Conservation (phyloP, 192 early-diverging fungal species). For the Kickxella alabastrina region DNA sequence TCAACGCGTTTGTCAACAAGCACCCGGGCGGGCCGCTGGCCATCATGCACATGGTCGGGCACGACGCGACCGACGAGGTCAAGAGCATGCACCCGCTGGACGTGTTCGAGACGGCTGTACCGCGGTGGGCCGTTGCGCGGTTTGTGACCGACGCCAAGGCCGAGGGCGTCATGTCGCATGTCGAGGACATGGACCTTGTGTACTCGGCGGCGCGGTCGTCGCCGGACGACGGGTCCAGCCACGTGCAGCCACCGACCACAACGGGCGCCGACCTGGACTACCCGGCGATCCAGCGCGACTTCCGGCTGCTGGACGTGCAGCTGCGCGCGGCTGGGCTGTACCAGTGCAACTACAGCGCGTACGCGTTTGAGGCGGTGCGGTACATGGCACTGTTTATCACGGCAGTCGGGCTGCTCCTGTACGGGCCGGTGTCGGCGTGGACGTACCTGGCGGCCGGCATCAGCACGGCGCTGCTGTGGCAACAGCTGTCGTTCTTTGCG, state of each 20-base stretch:
- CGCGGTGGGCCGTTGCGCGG: conserved; percentile 66
- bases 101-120: conserved; percentile 71
- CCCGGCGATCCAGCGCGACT: conserved; percentile 54
- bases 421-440: conserved; percentile 23
- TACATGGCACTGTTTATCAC: conserved; percentile 33
- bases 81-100: conserved; percentile 78
- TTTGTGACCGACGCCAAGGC: conserved; percentile 22
- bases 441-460: conserved; percentile 51
- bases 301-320: conserved; percentile 62
- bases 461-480: conserved; percentile 73
- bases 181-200: conserved; percentile 43
- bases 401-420: conserved; percentile 33
- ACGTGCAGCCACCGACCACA: conserved; percentile 15
- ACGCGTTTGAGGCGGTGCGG: conserved; percentile 46
- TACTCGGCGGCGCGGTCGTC: conserved; percentile 34
- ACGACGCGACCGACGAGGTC: conserved; percentile 90
- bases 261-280: conserved; percentile 33
- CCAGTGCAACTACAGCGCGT: conserved; percentile 58
- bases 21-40: conserved; percentile 94
- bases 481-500: conserved; percentile 88
- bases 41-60: conserved; percentile 80
- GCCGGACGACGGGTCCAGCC: conserved; percentile 6
- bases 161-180: conserved; percentile 19
- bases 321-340: conserved; percentile 64
- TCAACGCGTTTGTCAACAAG: conserved; percentile 71